These are phyloP conservation scores for Thelonectria olida DNA, from an alignment of 2,329 filamentous ascomycete genomes.

Conservation along the genomic window DNA sequence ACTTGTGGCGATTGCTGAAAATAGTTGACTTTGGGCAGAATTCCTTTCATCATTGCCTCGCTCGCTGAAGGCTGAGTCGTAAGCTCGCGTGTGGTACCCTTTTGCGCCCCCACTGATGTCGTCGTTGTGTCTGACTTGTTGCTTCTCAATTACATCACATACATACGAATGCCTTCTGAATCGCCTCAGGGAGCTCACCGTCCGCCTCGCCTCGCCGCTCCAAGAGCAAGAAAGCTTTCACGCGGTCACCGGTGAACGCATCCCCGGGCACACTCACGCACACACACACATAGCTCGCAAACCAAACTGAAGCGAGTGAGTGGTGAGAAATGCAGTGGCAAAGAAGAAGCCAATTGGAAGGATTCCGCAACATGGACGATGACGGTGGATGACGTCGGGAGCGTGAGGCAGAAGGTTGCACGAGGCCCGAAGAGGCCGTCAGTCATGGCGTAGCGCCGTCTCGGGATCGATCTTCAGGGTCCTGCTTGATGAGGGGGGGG, in stretches of 20 bases:
- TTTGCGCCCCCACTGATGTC: too few relatives aligned
- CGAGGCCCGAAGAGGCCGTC: slow-evolving; percentile 11
- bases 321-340: neutral
- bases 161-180: too few relatives aligned
- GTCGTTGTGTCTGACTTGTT: too few relatives aligned
- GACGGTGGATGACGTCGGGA: slow-evolving; percentile 36
- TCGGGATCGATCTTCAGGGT: slow-evolving; percentile 39
- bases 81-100: neutral
- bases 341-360: slow-evolving; percentile 25
- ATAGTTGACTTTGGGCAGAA: neutral
- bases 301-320: neutral
- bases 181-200: too few relatives aligned
- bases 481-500: slow-evolving; percentile 30
- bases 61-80: neutral
- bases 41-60: neutral
- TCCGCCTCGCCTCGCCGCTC: too few relatives aligned
- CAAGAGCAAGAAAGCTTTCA: too few relatives aligned
- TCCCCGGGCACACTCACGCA: neutral
- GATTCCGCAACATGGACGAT: slow-evolving; percentile 28
- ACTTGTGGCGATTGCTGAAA: neutral
- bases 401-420: slow-evolving; percentile 13
- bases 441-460: slow-evolving; percentile 24
- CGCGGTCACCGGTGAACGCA: too few relatives aligned
- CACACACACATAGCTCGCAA: neutral
- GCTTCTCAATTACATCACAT: too few relatives aligned